Evolutionary conservation across 2,329 filamentous ascomycete genomes (phyloP), one percentile per base, ranked within the genome.

Genomic region (Claviceps sp.): DNA sequence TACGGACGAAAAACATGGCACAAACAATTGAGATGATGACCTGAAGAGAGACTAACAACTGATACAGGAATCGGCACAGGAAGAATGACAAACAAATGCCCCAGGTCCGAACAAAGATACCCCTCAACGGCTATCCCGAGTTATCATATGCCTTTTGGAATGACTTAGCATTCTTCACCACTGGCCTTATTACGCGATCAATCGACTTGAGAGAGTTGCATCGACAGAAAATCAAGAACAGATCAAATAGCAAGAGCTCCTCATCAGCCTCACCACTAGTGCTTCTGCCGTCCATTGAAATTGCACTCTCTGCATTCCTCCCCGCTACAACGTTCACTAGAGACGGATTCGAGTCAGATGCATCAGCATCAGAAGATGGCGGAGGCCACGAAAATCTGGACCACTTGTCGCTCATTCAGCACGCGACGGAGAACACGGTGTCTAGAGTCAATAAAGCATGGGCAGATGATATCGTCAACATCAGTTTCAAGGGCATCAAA

Each of bases 391-490:
- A 57, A 14, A 52, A 61, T 34, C 37, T 48, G 26, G 60, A 58
- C 50, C 58, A 59, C 3, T 55, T 60, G 14, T 50, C 62, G 9
- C 56, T 66, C 26, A 56, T 59, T 43, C 58, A 51, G 30, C 58
- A 52, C 37, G 54, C 52, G n/a, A 53, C 57, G 4, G 58, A 54
- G 20, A 57, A 54, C 51, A 34, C 54, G 45, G 30, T 56, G 42
- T 47, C 59, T 8, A 30, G 24, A 20, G 52, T 60, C 8, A 67
- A 63, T 53, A 64, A 63, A 37, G 64, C 70, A 3, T 85, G 82
- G 82, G 80, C 79, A 1, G 70, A 73, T 42, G 75, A 85, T 54
- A 72, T 73, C 38, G 71, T 86, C 30, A 72, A 74, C 48, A 69
- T 86, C 48, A 71, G 70, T n/a, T 82, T 82, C 59, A 73, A 68